phyloP scores from a whole-genome alignment of 2,329 filamentous ascomycete species.

The Aspergillus sergii region DNA sequence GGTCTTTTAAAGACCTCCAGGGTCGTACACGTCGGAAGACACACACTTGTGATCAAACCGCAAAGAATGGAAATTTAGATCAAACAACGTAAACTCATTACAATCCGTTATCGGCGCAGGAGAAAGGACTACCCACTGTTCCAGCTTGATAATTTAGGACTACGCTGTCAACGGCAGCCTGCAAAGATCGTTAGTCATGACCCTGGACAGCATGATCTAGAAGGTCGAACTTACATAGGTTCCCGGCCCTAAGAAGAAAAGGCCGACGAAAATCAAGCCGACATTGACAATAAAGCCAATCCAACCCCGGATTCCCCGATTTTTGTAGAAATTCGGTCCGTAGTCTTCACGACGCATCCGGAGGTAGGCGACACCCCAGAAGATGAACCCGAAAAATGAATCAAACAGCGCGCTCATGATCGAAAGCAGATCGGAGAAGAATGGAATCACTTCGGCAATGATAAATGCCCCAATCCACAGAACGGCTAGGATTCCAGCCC shows the following conservation, averaged over 20 bases:
- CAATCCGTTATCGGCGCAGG: slow-evolving; percentile 59
- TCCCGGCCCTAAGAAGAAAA: slow-evolving; percentile 80
- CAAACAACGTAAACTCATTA: slow-evolving; percentile 25
- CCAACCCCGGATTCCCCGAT: slow-evolving; percentile 47
- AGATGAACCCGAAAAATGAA: slow-evolving; percentile 81
- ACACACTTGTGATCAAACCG: neutral
- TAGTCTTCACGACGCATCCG: slow-evolving; percentile 47
- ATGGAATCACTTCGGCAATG: slow-evolving; percentile 89
- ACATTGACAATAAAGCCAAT: slow-evolving; percentile 63
- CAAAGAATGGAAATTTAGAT: slow-evolving; percentile 8
- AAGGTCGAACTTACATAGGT: slow-evolving; percentile 63
- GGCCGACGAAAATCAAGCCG: slow-evolving; percentile 69
- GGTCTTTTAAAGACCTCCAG: neutral
- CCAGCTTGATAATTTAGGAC: slow-evolving; percentile 69
- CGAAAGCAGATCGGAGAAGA: slow-evolving; percentile 73
- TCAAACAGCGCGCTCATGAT: slow-evolving; percentile 76
- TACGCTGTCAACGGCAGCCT: slow-evolving; percentile 48
- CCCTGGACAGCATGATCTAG: slow-evolving; percentile 42
- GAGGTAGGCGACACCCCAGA: slow-evolving; percentile 61
- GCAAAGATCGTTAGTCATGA: slow-evolving; percentile 10
- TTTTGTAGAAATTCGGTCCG: slow-evolving; percentile 43
- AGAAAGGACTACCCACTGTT: slow-evolving; percentile 71
- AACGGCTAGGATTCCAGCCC: slow-evolving; percentile 68
- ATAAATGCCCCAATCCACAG: slow-evolving; percentile 86
- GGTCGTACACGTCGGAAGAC: slow-evolving; percentile 5